phyloP scores from a whole-genome alignment of 1,284 basidiomycete genomes.

The Peniophora sp. region DNA sequence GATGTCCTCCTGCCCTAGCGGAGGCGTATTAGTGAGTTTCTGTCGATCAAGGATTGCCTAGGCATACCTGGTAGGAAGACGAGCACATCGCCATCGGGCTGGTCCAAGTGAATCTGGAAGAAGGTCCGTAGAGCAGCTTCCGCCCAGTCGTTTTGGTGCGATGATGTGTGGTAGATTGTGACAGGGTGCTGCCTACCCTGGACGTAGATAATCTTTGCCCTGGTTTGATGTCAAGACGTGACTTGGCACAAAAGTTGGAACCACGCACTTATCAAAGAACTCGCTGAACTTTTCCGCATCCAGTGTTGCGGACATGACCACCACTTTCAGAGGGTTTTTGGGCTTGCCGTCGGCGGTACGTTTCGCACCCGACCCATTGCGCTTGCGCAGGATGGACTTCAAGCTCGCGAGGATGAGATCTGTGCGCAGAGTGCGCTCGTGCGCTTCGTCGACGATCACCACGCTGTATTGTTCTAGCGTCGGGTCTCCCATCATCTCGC shows the following conservation, averaged over 20 bases:
- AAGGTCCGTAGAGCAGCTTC: slow-evolving; percentile 87
- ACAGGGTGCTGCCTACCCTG: slow-evolving; percentile 94
- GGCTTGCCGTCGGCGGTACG: slow-evolving; percentile 22
- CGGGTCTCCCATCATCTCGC: slow-evolving; percentile 77
- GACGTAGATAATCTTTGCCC: slow-evolving; percentile 83
- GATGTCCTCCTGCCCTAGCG: slow-evolving; percentile 89
- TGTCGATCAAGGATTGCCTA: neutral
- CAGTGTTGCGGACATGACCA: slow-evolving; percentile 96
- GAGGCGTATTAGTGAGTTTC: neutral
- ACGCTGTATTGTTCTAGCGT: slow-evolving; percentile 83
- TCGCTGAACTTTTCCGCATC: slow-evolving; percentile 90
- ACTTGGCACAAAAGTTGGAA: neutral
- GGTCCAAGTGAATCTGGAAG: slow-evolving; percentile 82
- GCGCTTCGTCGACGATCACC: slow-evolving; percentile 93
- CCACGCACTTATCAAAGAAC: slow-evolving; percentile 74
- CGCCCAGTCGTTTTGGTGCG: slow-evolving; percentile 78
- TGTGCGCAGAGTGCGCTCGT: slow-evolving; percentile 91
- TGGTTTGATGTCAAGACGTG: slow-evolving; percentile 23
- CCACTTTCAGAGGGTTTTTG: slow-evolving; percentile 69
- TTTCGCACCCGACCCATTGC: slow-evolving; percentile 31
- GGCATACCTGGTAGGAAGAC: slow-evolving; percentile 82
- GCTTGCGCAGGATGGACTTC: slow-evolving; percentile 40
- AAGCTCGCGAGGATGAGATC: slow-evolving; percentile 91
- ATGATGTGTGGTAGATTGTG: slow-evolving; percentile 64
- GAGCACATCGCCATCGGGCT: slow-evolving; percentile 81